A percentile compares a stretch with the other conserved stretches of the same genome.
Conservation (phyloP, 345 rosid species). For the Leavenworthia alabamica region DNA sequence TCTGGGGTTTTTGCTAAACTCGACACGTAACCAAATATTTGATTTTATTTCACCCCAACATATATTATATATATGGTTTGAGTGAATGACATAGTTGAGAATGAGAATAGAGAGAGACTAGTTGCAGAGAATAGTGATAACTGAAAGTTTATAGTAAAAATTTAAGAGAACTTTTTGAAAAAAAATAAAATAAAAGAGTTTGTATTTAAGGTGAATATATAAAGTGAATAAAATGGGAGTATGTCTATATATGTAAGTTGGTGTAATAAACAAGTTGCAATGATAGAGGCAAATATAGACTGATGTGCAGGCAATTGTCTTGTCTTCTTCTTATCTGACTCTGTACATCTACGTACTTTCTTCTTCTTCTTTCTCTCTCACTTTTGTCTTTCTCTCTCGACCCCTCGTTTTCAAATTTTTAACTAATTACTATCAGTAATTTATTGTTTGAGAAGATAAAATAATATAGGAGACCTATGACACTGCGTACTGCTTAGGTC, state of each 20-base stretch:
- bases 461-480: neutral
- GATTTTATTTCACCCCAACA: neutral
- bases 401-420: neutral
- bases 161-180: neutral
- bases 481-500: neutral
- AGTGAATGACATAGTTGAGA: constrained; percentile 10
- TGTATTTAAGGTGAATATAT: constrained; percentile 10
- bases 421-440: neutral
- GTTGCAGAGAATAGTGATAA: constrained; percentile 20
- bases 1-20: neutral
- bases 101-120: constrained; percentile 10
- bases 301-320: constrained; percentile 33
- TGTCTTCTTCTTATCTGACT: constrained; percentile 32
- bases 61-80: neutral
- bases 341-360: constrained; percentile 32
- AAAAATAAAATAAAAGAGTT: neutral
- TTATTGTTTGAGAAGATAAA: neutral
- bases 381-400: constrained; percentile 17
- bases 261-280: constrained; percentile 22
- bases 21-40: neutral
- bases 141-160: neutral
- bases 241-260: neutral
- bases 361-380: constrained; percentile 28
- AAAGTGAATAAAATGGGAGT: neutral
- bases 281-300: constrained; percentile 3